Percentiles rank a stretch among this genome's conserved stretches.
Conservation (phyloP, 2,329 filamentous ascomycete species). For the Coniochaeta hoffmannii region DNA sequence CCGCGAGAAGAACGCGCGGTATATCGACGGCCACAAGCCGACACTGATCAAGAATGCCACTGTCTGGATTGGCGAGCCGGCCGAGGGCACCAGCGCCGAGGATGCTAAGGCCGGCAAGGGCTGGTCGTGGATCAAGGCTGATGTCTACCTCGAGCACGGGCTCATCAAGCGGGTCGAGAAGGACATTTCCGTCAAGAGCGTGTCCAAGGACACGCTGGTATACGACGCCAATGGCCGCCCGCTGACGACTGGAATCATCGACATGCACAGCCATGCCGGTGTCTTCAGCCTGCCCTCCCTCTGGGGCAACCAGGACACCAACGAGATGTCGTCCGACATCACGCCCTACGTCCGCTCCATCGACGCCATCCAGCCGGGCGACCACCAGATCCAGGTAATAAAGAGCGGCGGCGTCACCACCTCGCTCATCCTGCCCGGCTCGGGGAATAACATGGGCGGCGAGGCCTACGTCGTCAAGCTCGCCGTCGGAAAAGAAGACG, state of each 20-base stretch:
- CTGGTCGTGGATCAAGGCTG: slow-evolving; percentile 51
- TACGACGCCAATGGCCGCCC: slow-evolving; percentile 54
- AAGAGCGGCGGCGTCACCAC: slow-evolving; percentile 68
- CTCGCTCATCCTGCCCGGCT: slow-evolving; percentile 58
- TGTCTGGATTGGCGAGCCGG: slow-evolving; percentile 58
- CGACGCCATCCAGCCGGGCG: slow-evolving; percentile 55
- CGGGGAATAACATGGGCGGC: slow-evolving; percentile 66
- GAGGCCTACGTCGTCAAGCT: slow-evolving; percentile 65
- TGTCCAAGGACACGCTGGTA: slow-evolving; percentile 40
- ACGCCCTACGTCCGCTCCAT: slow-evolving; percentile 63
- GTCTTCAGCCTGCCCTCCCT: slow-evolving; percentile 50
- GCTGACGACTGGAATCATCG: slow-evolving; percentile 60
- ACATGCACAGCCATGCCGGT: slow-evolving; percentile 64
- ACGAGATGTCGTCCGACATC: slow-evolving; percentile 56
- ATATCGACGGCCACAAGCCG: slow-evolving; percentile 48
- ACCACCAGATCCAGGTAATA: slow-evolving; percentile 60
- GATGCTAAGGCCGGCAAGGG: slow-evolving; percentile 52
- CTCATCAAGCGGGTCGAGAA: slow-evolving; percentile 48
- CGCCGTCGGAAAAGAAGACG: slow-evolving; percentile 51
- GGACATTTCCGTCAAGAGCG: slow-evolving; percentile 29
- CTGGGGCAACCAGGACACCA: slow-evolving; percentile 48
- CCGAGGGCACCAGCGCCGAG: slow-evolving; percentile 38
- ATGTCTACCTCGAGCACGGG: slow-evolving; percentile 54
- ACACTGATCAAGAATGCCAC: slow-evolving; percentile 60
- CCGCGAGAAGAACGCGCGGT: slow-evolving; percentile 53